Conservation (phyloP, 139 green algal genomes). For the Coccomyxa sp. region DNA sequence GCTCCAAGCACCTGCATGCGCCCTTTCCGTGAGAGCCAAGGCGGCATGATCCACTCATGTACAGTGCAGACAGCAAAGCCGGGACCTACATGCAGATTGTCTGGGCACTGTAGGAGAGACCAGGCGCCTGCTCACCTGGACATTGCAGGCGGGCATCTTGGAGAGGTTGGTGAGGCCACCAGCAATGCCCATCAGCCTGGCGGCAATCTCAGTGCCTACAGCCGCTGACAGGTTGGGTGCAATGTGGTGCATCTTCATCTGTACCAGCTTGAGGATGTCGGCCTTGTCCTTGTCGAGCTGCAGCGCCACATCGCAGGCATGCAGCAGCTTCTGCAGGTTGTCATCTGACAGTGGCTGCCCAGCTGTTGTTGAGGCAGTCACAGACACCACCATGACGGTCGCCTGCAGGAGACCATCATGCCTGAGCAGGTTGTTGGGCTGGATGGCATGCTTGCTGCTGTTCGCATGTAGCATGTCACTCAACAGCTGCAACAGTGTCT, state of each 20-base stretch:
- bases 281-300: conserved; percentile 84
- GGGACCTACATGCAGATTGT: too few relatives aligned
- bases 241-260: conserved; percentile 83
- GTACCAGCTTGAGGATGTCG: conserved; percentile 79
- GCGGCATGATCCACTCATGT: too few relatives aligned
- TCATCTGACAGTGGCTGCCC: conserved; percentile 65
- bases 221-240: conserved; percentile 92
- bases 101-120: too few relatives aligned
- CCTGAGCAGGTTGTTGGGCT: too few relatives aligned
- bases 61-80: too few relatives aligned
- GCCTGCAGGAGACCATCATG: conserved; percentile 55
- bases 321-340: conserved; percentile 51
- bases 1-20: conserved; percentile 78
- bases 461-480: too few relatives aligned
- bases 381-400: conserved; percentile 96
- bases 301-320: conserved; percentile 72
- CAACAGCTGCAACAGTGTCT: too few relatives aligned
- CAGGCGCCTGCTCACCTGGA: conserved; percentile 59
- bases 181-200: conserved; percentile 89
- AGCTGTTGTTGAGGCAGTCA: conserved; percentile 92
- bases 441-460: background rate
- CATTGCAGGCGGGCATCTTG: conserved; percentile 92
- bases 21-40: too few relatives aligned
- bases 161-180: conserved; percentile 82
- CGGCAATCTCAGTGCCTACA: conserved; percentile 85